These are phyloP conservation scores for Xerocomellus amylosporus DNA, from an alignment of 768 basidiomycete genomes.

Conservation along the genomic window DNA sequence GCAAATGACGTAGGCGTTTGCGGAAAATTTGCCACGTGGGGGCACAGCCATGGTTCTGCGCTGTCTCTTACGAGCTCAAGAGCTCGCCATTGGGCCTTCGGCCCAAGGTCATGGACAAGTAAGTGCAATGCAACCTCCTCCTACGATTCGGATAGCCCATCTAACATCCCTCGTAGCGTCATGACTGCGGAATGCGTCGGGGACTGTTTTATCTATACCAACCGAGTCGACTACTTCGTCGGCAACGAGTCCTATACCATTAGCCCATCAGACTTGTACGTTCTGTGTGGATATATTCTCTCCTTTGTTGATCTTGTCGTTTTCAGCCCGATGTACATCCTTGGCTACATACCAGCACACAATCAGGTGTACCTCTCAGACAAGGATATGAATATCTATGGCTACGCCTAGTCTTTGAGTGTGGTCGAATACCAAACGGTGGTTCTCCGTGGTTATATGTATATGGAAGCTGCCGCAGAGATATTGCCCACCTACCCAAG, in stretches of 20 bases:
- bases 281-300: constrained; percentile 38
- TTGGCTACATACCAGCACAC: constrained; percentile 92
- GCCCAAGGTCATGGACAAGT: constrained; percentile 84
- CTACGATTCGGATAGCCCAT: constrained; percentile 1
- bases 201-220: constrained; percentile 98
- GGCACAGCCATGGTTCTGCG: no score
- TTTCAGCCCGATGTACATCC: constrained; percentile 76
- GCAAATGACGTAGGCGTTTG: no score
- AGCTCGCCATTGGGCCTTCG: no score
- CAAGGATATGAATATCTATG: constrained; percentile 86
- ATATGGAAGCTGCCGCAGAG: constrained; percentile 79
- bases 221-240: constrained; percentile 92
- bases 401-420: constrained; percentile 77
- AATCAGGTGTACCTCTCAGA: constrained; percentile 93
- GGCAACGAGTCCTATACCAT: constrained; percentile 92
- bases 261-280: constrained; percentile 91
- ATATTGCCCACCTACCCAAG: constrained; percentile 82
- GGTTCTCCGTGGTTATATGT: constrained; percentile 87
- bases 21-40: no score
- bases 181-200: constrained; percentile 99
- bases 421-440: constrained; percentile 98
- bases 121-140: constrained; percentile 33
- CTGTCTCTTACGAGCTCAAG: no score
- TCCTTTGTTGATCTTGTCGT: neutral
- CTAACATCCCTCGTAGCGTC: constrained; percentile 48